phyloP scores from a whole-genome alignment of 768 basidiomycete genomes.

The Naganishia randhawae region DNA sequence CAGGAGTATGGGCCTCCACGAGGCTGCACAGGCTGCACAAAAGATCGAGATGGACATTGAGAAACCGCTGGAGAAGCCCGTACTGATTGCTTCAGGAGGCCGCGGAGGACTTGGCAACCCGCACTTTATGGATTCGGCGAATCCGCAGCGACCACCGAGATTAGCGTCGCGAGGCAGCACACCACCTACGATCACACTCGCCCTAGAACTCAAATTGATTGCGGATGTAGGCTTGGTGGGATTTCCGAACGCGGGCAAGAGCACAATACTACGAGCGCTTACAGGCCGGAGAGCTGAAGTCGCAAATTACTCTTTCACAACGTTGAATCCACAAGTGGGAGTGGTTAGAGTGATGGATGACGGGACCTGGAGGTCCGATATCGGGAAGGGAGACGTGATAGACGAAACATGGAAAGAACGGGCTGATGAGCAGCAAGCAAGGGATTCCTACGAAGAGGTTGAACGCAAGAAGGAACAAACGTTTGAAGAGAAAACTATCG shows the following conservation, averaged over 20 bases:
- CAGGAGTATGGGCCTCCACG: constrained; percentile 15
- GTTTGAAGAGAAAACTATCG: constrained; percentile 20
- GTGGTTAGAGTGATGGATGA: constrained; percentile 79
- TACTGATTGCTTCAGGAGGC: constrained; percentile 71
- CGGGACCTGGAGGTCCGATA: constrained; percentile 60
- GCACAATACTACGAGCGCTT: constrained; percentile 81
- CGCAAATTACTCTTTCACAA: constrained; percentile 90
- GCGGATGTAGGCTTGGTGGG: constrained; percentile 96
- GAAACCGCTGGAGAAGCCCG: constrained; percentile 33
- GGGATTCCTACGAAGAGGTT: constrained; percentile 10
- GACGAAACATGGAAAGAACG: constrained; percentile 43
- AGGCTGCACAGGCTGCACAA: constrained; percentile 28
- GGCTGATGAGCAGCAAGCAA: constrained; percentile 37
- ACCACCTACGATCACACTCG: constrained; percentile 60
- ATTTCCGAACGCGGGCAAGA: constrained; percentile 86
- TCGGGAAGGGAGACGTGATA: constrained; percentile 34
- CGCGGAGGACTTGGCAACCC: constrained; percentile 83
- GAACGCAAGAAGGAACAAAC: not conserved
- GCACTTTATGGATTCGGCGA: constrained; percentile 65
- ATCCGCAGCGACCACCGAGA: constrained; percentile 67
- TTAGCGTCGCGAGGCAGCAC: constrained; percentile 57
- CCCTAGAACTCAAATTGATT: constrained; percentile 84
- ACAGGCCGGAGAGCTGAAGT: constrained; percentile 83
- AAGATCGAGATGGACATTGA: constrained; percentile 40
- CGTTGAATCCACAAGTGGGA: constrained; percentile 87